phyloP scores from a whole-genome alignment of 2,329 filamentous ascomycete genomes.

The Fusarium pininemorale region DNA sequence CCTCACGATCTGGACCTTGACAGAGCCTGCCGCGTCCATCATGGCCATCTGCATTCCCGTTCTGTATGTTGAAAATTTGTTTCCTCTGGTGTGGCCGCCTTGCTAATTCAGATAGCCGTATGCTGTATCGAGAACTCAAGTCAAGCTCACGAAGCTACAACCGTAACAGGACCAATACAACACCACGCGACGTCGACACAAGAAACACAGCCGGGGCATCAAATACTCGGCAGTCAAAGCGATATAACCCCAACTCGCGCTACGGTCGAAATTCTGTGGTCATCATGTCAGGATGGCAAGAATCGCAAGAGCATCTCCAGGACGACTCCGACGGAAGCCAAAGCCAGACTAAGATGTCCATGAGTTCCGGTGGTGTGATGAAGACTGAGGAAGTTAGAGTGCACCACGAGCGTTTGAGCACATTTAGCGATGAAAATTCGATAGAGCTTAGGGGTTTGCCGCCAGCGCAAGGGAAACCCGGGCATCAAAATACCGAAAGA shows the following conservation, averaged over 20 bases:
- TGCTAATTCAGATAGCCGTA: conserved; percentile 40
- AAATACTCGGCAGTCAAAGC: conserved; percentile 23
- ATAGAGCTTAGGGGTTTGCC: conserved; percentile 34
- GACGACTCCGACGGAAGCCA: conserved; percentile 31
- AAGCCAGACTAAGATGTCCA: conserved; percentile 4
- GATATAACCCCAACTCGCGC: conserved; percentile 27
- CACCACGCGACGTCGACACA: conserved; percentile 1
- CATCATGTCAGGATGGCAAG: conserved; percentile 48
- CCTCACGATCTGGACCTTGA: conserved; percentile 49
- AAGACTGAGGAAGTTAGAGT: conserved; percentile 46
- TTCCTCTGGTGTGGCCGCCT: rapidly evolving
- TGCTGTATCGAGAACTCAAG: conserved; percentile 48
- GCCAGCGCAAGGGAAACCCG: background rate
- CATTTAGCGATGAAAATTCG: conserved; percentile 30
- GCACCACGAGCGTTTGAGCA: conserved; percentile 36
- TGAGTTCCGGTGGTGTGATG: conserved; percentile 36
- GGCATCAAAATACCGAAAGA: background rate
- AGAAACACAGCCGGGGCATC: conserved; percentile 6
- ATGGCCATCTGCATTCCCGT: conserved; percentile 50
- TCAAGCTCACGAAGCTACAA: conserved; percentile 43
- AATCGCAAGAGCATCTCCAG: conserved; percentile 46
- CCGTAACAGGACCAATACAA: conserved; percentile 36
- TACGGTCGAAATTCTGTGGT: conserved; percentile 45
- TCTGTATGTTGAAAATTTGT: conserved; percentile 34
- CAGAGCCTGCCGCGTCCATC: conserved; percentile 48